Evolutionary conservation across 352 stramenopile species (phyloP).

Genomic region (Phytophthora aleatoria): DNA sequence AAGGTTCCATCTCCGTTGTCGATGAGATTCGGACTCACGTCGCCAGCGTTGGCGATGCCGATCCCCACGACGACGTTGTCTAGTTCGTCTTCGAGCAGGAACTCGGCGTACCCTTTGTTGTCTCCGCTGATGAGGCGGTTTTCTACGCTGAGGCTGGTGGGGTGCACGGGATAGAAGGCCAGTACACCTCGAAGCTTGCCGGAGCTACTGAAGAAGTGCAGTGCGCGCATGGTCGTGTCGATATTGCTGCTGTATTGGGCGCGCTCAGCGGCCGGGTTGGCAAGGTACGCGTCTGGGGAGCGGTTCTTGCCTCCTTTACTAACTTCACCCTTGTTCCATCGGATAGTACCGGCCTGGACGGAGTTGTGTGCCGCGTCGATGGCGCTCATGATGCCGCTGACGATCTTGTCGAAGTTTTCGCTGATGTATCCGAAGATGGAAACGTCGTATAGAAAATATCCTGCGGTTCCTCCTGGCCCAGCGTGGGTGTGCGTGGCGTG

Average conservation of each 20-base stretch:
- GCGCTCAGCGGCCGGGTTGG: constrained; percentile 65
- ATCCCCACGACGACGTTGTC: constrained; percentile 36
- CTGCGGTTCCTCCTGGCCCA: constrained; percentile 68
- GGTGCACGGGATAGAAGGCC: constrained; percentile 80
- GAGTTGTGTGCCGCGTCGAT: constrained; percentile 67
- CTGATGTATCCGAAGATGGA: constrained; percentile 53
- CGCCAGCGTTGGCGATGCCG: constrained; percentile 49
- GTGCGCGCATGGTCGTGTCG: constrained; percentile 70
- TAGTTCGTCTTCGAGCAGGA: constrained; percentile 42
- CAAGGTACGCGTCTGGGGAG: constrained; percentile 65
- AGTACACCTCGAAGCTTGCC: constrained; percentile 54
- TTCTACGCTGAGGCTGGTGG: constrained; percentile 72
- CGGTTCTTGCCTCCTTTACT: constrained; percentile 69
- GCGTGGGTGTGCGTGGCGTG: constrained; percentile 87
- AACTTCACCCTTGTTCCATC: constrained; percentile 39
- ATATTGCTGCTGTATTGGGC: constrained; percentile 57
- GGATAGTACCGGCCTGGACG: constrained; percentile 48
- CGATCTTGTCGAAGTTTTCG: constrained; percentile 72
- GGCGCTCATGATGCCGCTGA: constrained; percentile 64
- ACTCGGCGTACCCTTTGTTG: constrained; percentile 75
- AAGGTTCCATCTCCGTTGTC: constrained; percentile 57
- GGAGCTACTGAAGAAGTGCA: constrained; percentile 49
- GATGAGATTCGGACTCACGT: constrained; percentile 53
- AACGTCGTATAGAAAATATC: constrained; percentile 80
- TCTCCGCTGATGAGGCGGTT: constrained; percentile 80